Evolutionary conservation across 768 basidiomycete species (phyloP).

Genomic region (Boletus patriciae): DNA sequence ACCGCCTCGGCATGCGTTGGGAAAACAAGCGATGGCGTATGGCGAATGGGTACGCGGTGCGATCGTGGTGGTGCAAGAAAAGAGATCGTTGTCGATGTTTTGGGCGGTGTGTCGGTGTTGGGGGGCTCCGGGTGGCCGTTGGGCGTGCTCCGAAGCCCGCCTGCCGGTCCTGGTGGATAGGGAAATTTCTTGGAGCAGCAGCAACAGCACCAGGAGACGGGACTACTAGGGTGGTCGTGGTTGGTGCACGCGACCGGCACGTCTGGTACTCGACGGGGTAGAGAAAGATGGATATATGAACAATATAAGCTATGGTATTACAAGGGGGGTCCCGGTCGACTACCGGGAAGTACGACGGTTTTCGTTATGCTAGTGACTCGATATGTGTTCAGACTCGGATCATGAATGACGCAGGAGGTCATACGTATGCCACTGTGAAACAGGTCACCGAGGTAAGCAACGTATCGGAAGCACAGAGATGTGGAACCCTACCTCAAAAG

Average conservation of each 20-base stretch:
- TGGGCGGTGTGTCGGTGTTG: constrained; percentile 69
- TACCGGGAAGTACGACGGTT: background rate
- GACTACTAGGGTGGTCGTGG: background rate
- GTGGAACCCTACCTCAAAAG: background rate
- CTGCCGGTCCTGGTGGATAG: constrained; percentile 30
- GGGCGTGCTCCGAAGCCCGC: constrained; percentile 35
- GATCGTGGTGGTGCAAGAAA: constrained; percentile 82
- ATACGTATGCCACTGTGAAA: too few relatives aligned
- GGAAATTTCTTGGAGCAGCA: constrained; percentile 43
- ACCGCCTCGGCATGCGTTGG: constrained; percentile 29
- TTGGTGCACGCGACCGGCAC: background rate
- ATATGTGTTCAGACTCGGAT: too few relatives aligned
- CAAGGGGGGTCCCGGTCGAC: background rate
- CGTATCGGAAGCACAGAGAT: background rate
- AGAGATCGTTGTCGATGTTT: constrained; percentile 88
- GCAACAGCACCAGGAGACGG: constrained; percentile 9
- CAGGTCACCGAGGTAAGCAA: background rate
- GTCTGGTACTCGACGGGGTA: constrained; percentile 8
- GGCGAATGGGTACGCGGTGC: constrained; percentile 46
- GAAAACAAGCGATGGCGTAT: constrained; percentile 28
- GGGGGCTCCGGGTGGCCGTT: constrained; percentile 67
- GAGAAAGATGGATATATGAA: background rate
- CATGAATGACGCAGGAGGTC: too few relatives aligned
- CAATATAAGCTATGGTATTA: background rate
- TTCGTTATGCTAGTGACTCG: too few relatives aligned